Evolutionary conservation across 2,329 filamentous ascomycete genomes (phyloP).

Genomic region (Mycosphaerella arachidis): DNA sequence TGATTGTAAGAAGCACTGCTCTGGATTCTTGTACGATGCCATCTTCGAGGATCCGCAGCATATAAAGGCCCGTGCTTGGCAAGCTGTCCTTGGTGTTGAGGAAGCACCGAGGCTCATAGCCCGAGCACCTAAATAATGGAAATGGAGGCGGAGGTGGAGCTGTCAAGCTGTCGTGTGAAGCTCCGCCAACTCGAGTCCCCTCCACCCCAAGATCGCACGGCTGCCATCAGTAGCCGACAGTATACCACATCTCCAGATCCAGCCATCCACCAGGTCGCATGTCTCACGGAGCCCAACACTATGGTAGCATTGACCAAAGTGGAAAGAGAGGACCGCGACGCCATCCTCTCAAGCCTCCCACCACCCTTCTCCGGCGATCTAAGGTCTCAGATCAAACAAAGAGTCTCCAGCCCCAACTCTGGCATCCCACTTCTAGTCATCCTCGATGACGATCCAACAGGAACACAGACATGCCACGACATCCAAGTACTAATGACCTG

Average conservation of each 20-base stretch:
- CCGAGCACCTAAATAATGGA: background rate
- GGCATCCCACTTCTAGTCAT: constrained; percentile 7
- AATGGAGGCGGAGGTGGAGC: background rate
- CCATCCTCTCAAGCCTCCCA: constrained; percentile 9
- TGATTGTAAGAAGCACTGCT: no score
- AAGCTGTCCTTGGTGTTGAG: no score
- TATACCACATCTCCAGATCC: background rate
- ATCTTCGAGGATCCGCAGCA: no score
- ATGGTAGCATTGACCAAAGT: background rate
- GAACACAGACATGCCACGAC: constrained; percentile 59
- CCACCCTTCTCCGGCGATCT: constrained; percentile 8
- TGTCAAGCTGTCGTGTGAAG: background rate
- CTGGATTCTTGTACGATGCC: no score
- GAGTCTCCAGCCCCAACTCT: constrained; percentile 1
- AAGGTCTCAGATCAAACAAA: constrained; percentile 7
- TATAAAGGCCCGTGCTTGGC: no score
- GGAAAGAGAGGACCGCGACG: constrained; percentile 2
- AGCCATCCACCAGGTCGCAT: background rate
- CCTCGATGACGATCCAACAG: constrained; percentile 37
- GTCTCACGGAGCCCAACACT: background rate
- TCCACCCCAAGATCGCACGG: background rate
- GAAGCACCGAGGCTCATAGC: no score
- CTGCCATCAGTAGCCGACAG: background rate
- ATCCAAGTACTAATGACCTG: constrained; percentile 54
- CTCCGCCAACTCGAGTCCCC: background rate